Evolutionary conservation across 78 protist species (phyloP).

Genomic region (Parvularia atlantis): DNA sequence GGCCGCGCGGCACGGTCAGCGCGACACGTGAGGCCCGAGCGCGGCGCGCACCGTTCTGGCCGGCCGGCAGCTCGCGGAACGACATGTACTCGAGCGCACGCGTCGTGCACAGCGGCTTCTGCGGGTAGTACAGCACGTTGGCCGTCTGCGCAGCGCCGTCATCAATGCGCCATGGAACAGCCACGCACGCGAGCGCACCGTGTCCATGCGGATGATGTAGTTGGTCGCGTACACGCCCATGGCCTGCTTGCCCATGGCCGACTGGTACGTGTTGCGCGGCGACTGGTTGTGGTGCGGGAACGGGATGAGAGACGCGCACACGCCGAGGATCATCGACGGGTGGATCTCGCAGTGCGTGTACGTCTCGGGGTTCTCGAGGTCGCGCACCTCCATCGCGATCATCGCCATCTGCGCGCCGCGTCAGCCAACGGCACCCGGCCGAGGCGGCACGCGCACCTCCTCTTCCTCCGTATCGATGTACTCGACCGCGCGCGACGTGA

Average conservation of each 20-base stretch:
- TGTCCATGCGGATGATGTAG: conserved; percentile 96
- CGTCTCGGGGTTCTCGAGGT: not conserved
- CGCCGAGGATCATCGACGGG: conserved; percentile 98
- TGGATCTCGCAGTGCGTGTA: conserved; percentile 99
- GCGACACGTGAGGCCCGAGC: no score
- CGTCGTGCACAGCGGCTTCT: conserved; percentile 95
- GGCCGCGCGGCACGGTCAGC: no score
- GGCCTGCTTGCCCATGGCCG: conserved; percentile 99
- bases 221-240: conserved; percentile 92
- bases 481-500: conserved; percentile 82
- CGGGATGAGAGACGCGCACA: conserved; percentile 97
- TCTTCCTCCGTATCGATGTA: conserved; percentile 93
- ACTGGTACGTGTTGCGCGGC: conserved; percentile 99
- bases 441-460: conserved; percentile 83
- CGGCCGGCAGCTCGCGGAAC: conserved; percentile 97
- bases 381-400: conserved; percentile 15
- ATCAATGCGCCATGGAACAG: no score
- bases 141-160: no score
- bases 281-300: conserved; percentile 99
- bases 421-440: no score
- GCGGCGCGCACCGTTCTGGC: no score
- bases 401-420: no score
- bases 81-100: conserved; percentile 88
- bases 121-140: conserved; percentile 97
- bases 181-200: no score